These are phyloP conservation scores for Priceomyces carsonii DNA, from an alignment of 805 yeast species.

Conservation along the genomic window DNA sequence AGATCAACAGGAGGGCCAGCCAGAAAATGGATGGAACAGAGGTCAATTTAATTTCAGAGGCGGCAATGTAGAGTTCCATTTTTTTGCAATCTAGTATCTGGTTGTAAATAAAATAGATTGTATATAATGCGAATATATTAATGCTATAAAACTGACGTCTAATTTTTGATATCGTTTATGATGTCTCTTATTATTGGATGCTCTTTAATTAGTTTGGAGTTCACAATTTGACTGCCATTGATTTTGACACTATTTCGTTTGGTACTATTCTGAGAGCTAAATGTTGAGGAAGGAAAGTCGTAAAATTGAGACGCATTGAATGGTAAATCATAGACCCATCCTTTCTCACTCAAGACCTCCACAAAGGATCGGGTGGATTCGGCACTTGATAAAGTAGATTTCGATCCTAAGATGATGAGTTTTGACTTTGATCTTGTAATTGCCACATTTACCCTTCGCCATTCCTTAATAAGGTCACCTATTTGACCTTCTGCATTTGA, in stretches of 20 bases:
- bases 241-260: slow-evolving; percentile 3
- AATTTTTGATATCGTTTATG: slow-evolving; percentile 22
- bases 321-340: slow-evolving; percentile 68
- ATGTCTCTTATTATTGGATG: slow-evolving; percentile 29
- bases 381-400: slow-evolving; percentile 54
- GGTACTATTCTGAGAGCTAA: too few species aligned
- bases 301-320: slow-evolving; percentile 40
- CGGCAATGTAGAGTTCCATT: slow-evolving; percentile 33
- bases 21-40: slow-evolving; percentile 18
- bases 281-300: slow-evolving; percentile 20
- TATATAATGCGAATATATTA: too few species aligned
- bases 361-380: slow-evolving; percentile 61
- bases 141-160: too few species aligned
- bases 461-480: slow-evolving; percentile 80
- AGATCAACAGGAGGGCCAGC: slow-evolving; percentile 8
- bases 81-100: slow-evolving; percentile 31
- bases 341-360: slow-evolving; percentile 50
- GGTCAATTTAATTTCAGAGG: slow-evolving; percentile 21
- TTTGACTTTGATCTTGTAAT: slow-evolving; percentile 88
- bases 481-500: slow-evolving; percentile 65
- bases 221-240: slow-evolving; percentile 1
- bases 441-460: slow-evolving; percentile 93
- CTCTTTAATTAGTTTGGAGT: slow-evolving; percentile 16
- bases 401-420: slow-evolving; percentile 81
- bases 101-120: slow-evolving; percentile 6